Evolutionary conservation across 2,329 filamentous ascomycete species (phyloP), one percentile per base, ranked within the genome.

Genomic region (Cryphonectria naterciae): DNA sequence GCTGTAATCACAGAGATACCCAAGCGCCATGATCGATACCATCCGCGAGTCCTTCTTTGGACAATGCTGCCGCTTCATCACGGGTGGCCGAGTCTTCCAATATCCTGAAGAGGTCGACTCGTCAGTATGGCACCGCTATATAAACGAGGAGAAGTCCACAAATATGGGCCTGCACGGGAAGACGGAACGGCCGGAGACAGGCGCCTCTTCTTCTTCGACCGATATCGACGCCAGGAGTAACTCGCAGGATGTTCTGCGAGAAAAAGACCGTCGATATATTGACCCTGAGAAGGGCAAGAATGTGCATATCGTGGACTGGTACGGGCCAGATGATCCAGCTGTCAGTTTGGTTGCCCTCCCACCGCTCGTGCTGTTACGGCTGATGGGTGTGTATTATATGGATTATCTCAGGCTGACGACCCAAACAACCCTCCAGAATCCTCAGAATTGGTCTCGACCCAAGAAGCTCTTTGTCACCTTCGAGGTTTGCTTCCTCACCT

Each of bases 261-360:
- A 11, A n/a, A 64, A 35, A 7, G 4, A 2, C 5, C 7, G 43
- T 22, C 66, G 28, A 35, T 41, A 46, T 22, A 22, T 86, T 19
- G 85, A 88, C 75, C 79, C 82, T 0, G 86, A 88, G 74, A 88
- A 87, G 73, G 85, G 85, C 0, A 80, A 77, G 71, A 85, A 88
- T 75, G 75, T 82, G 10, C 78, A 84, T 68, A 77, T 89, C 7
- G 81, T 89, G 8, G 80, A 82, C 49, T 89, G 86, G 86, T 85
- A 81, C 74, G 84, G 82, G 0, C 79, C 81, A 0, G 75, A 85
- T 69, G 86, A 88, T 74, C 78, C 78, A 68, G 82, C 83, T 75
- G 81, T 80, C 72, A 60, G 75, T 58, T 10, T 22, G 22, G 7
- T 13, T 13, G 15, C 19, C 39, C 28, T 32, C 28, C 17, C 63